Evolutionary conservation across 2,329 filamentous ascomycete genomes (phyloP), one percentile per base, ranked within the genome.

Genomic region (Apiospora pterosperma): DNA sequence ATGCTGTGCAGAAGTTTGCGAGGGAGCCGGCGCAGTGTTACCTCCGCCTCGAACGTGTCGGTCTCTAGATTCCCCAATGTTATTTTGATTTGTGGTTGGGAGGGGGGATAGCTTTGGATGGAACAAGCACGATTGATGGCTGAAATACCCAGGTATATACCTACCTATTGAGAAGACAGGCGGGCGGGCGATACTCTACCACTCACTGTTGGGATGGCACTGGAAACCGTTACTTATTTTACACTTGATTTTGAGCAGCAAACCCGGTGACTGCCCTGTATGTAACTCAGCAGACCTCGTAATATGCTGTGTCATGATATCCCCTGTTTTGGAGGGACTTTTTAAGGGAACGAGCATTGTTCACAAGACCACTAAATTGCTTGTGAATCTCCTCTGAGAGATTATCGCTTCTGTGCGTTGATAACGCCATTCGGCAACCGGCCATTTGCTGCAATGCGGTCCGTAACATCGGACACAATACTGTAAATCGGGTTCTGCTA

Each of bases 21-120:
- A 5, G 34, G 23, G 58, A 64, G 58, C 63, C 63, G 21, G 10
- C 60, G 55, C 41, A 61, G 36, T 64, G 63, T 59, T 61, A 44
- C 21, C 41, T 44, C 41, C 41, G 41, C n/a, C 41, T 44, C 12
- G 42, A 28, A 16, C 42, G 42, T 25, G 42, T 23, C 23, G 23
- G 16, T 6, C 23, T 48, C 11, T 48, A 48, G 23, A 28, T 25
- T 25, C 10, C 2, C 12, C 23, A 12, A 11, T 28, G 8, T 12
- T 28, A 5, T 23, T 25, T 23, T 23, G 21, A 25, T 14, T 44
- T 14, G 5, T 5, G n/a, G n/a, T n/a, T n/a, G n/a, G n/a, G n/a
- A n/a, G n/a, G 11, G 21, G n/a, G 39, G n/a, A 10, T 42, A 19
- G 39, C 39, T 42, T 42, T 42, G 19, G 39, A 11, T 42, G 19